Evolutionary conservation across 768 basidiomycete genomes (phyloP), one percentile per base, ranked within the genome.

Genomic region (Tulasnella sp.): DNA sequence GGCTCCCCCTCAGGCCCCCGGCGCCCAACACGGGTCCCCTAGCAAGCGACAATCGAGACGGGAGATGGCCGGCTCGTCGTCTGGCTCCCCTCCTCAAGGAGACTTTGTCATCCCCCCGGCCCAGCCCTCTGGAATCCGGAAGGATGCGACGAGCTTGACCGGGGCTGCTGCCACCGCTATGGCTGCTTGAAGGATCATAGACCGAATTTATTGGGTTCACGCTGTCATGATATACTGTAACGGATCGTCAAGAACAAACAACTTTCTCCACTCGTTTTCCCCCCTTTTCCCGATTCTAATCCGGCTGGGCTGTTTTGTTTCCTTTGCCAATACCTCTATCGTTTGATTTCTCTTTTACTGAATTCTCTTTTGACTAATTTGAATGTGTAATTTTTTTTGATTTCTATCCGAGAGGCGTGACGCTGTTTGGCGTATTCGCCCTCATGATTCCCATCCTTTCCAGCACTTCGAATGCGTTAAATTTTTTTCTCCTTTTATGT

Each of bases 111-210:
- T 74, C n/a, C 31, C 73, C 73, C 44, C 73, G 39, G 12, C 73
- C 10, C 73, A 74, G 16, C 31, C 73, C 16, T 40, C 39, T 36
- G 73, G 38, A 19, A 74, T 74, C 21, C 36, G 73, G 73, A 74
- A 74, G 18, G 73, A 74, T 40, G 38, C 73, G 24, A 40, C 73
- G 38, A 74, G 73, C 44, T 42, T 74, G 73, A 74, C 73, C 10
- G 73, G 73, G 14, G 73, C 44, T 42, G 73, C 73, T 74, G 73
- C 73, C 12, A 40, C 73, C 16, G 73, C 73, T 19, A 74, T 74
- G 73, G 31, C 73, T 16, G 73, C 44, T 74, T 68, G 34, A 68
- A 68, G 27, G 62, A 36, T 18, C 16, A 27, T 27, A 36, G 27
- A 34, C 12, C 62, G 27, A 36, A 68, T 68, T 27, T 68, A 68